Evolutionary conservation across 2,329 filamentous ascomycete species (phyloP).

Genomic region (Xylaria sp.): DNA sequence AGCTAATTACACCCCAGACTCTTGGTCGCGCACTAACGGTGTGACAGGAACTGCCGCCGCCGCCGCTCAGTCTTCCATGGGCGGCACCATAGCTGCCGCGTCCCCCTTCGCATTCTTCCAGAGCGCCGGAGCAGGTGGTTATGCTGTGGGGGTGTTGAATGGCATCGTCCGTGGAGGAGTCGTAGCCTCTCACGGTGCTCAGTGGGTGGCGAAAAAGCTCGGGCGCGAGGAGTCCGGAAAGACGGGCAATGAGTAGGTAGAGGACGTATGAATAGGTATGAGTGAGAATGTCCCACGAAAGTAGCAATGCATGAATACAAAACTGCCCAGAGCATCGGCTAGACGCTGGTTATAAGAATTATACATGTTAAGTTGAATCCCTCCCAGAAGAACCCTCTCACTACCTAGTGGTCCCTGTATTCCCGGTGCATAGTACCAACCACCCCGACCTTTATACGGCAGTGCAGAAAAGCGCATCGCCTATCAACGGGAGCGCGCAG

Average conservation of each 20-base stretch:
- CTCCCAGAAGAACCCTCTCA: no score
- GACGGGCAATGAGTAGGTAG: no score
- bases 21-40: neutral
- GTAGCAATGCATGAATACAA: neutral
- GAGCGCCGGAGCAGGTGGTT: constrained; percentile 1
- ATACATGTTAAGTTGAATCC: neutral
- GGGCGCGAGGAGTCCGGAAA: neutral
- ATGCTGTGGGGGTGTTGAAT: neutral
- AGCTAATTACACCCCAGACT: neutral
- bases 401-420: no score
- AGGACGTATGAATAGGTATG: neutral
- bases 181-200: neutral
- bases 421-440: neutral
- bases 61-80: neutral
- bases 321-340: neutral
- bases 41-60: neutral
- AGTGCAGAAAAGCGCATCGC: constrained; percentile 20
- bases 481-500: constrained; percentile 9
- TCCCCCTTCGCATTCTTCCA: constrained; percentile 1
- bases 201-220: neutral
- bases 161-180: neutral
- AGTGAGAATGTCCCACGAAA: neutral
- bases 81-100: neutral
- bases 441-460: constrained; percentile 1
- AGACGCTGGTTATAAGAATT: neutral